Base-by-base conservation (phyloP, 1,139 yeast genomes). In the Geotrichum klebahnii region DNA sequence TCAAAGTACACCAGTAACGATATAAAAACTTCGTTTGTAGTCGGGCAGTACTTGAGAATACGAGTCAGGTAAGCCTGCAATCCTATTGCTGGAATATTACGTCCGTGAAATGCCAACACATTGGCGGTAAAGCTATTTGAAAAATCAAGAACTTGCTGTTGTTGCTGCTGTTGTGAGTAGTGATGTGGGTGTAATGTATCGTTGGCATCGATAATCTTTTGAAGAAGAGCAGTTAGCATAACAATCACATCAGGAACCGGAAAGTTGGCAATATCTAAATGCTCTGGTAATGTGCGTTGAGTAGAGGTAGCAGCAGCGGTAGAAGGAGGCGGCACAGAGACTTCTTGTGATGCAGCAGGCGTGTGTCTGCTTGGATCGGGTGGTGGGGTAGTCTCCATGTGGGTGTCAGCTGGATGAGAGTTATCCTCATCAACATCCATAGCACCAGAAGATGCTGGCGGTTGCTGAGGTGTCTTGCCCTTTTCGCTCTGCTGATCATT, bases 11-110 rank as follows among this genome's bases (percentile, higher is more conserved):
- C 97, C 59, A 92, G 73, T 49, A 94, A 70, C 32, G 96, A 83
- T 47, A 92, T 73, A 66, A 90, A 92, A 28, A 94, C 97, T 65
- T 94, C 98, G 68, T 92, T 92, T 1, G 98, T 90, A 19, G 94
- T 94, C 0, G 99, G 98, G 67, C 99, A 92, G 68, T 92, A 94
- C 67, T 90, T 92, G 64, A 92, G 78, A 28, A 92, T 94, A 62
- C 98, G 80, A 36, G 89, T 79, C 53, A 92, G 75, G 66, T 92
- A 92, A 16, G 96, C 94, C 63, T 88, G 90, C 46, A 94, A 75
- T 8, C 92, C 81, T 50, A 92, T 92, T 10, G 95, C 96, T 1
- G 99, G 99, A 14, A 92, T 82, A 64, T 90, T 94, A 48, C 96
- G 81, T 17, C 98, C 98, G 65, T 89, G 97, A 66, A 92, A 92